phyloP scores from a whole-genome alignment of 2,329 filamentous ascomycete genomes.

The Aciculosporium take region DNA sequence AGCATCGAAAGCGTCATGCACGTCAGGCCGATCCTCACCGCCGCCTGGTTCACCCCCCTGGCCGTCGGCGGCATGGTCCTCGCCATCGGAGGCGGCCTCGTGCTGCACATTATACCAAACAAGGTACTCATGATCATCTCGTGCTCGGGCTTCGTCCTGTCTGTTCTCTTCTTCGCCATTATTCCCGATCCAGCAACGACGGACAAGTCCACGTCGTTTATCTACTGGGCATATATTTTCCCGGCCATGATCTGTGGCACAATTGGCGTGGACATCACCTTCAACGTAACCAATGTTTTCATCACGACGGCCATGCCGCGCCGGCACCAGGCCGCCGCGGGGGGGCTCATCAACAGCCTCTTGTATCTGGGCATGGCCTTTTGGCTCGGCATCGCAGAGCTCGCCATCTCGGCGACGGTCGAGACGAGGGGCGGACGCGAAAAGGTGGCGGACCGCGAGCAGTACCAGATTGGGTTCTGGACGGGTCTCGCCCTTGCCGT shows the following conservation, averaged over 20 bases:
- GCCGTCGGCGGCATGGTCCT: conserved; percentile 54
- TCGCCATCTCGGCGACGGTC: conserved; percentile 38
- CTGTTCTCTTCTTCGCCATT: conserved; percentile 48
- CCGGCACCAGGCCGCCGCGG: conserved; percentile 55
- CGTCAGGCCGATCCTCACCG: conserved; percentile 45
- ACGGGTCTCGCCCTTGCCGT: conserved; percentile 43
- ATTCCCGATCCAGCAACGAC: conserved; percentile 34
- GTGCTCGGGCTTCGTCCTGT: conserved; percentile 41
- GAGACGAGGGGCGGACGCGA: conserved; percentile 9
- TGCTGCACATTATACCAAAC: conserved; percentile 52
- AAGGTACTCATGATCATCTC: conserved; percentile 49
- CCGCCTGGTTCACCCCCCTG: conserved; percentile 56
- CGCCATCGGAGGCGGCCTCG: conserved; percentile 45
- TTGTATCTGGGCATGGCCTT: conserved; percentile 60
- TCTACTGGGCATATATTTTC: conserved; percentile 63
- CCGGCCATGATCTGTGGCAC: conserved; percentile 56
- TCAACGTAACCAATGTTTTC: conserved; percentile 63
- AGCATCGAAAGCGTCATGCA: conserved; percentile 48
- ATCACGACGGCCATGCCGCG: conserved; percentile 58
- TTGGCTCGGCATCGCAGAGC: conserved; percentile 56
- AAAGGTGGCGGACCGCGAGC: conserved; percentile 28
- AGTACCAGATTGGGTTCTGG: conserved; percentile 55
- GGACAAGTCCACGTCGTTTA: conserved; percentile 13
- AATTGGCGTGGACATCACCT: conserved; percentile 60
- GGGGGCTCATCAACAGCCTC: conserved; percentile 55